Base-by-base conservation (phyloP, 2,329 filamentous ascomycete species). In the Monilinia fructigena region DNA sequence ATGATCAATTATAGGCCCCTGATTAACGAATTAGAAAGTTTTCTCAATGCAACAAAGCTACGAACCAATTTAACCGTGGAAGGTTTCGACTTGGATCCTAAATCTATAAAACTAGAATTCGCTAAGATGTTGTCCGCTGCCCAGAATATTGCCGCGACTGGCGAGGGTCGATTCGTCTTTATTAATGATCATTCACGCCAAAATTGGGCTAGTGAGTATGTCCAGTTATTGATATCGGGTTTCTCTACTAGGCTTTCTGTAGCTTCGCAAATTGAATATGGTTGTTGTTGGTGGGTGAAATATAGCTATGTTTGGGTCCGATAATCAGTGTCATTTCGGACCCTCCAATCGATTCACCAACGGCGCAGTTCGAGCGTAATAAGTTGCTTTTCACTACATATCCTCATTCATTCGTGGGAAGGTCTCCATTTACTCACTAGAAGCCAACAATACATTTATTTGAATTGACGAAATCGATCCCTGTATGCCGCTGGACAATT, bases 41-140 rank as follows among this genome's bases (percentile, higher is more conserved):
- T 72, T 14, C 72, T 78, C 4, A 74, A 78, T 68, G 71, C 75
- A 26, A 59, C 61, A 11, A 68, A 71, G 18, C 55, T 75, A 20
- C 77, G 77, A 8, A 76, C 73, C 20, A 79, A 79, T 63, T 74
- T 76, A 6, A 79, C 78, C 0, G 71, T 79, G 42, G 77, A 79
- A 54, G 69, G 76, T 1, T 79, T 79, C 56, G 69, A 75, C n/a
- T 71, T 76, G 6, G 68, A 68, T 20, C 62, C 68, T 10, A 69
- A 70, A 10, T 71, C 72, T 6, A 63, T 69, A 1, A 71, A 50
- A 4, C 73, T 78, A 69, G 66, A 70, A n/a, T 74, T 78, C 66
- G 70, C 77, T 8, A 28, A 28, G 2, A 28, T 28, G 28, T 28
- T 28, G 54, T 78, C 77, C 0, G 73, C 75, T 40, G 58, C 69